Evolutionary conservation across 306 rosid species (phyloP).

Genomic region (Vigna reflexopilosa): DNA sequence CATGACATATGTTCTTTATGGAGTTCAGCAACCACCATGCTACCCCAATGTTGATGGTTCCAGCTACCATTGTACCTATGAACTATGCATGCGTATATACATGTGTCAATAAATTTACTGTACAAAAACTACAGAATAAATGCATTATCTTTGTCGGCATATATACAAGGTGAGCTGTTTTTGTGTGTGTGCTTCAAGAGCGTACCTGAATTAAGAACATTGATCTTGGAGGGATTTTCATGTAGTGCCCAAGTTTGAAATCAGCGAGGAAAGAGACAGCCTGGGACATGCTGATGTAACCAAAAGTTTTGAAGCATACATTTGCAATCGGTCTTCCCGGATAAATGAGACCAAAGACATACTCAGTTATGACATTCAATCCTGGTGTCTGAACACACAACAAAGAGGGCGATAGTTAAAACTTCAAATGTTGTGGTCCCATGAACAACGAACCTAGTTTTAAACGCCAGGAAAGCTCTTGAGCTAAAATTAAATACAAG

Average conservation of each 20-base stretch:
- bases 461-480: background rate
- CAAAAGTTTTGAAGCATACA: conserved; percentile 90
- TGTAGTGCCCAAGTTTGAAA: conserved; percentile 91
- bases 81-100: conserved; percentile 53
- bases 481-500: background rate
- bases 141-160: background rate
- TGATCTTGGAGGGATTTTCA: conserved; percentile 91
- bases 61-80: conserved; percentile 85
- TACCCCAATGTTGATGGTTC: conserved; percentile 76
- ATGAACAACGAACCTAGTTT: background rate
- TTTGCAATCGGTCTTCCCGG: conserved; percentile 90
- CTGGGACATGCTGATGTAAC: conserved; percentile 78
- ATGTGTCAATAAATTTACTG: conserved; percentile 30
- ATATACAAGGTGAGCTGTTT: background rate
- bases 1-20: conserved; percentile 65
- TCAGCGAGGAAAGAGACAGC: conserved; percentile 88
- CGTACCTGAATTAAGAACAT: conserved; percentile 87
- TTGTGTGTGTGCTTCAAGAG: background rate
- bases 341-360: conserved; percentile 74
- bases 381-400: conserved; percentile 45
- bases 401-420: conserved; percentile 23
- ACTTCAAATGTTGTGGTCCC: background rate
- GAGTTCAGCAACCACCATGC: conserved; percentile 81
- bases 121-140: conserved; percentile 21
- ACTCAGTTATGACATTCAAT: conserved; percentile 80